Evolutionary conservation across 2,329 filamentous ascomycete genomes (phyloP), one percentile per base, ranked within the genome.

Genomic region (Trichophyton verrucosum): DNA sequence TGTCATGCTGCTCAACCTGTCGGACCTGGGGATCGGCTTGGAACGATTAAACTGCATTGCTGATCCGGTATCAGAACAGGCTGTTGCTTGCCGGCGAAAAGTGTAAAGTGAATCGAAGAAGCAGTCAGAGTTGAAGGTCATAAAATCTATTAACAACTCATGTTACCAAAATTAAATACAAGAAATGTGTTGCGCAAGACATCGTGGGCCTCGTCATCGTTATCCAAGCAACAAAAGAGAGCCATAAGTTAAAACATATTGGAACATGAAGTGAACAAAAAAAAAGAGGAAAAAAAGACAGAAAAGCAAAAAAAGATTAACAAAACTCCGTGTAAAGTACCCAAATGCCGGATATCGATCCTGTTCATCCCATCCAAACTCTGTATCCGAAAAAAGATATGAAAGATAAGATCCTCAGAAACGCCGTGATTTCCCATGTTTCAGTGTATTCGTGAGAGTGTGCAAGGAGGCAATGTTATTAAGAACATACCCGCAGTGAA

Each of bases 91-190:
- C 46, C 46, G 46, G 9, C 2, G 1, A 51, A 17, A 22, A 20
- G 44, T 24, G n/a, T 17, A 13, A 24, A 7, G 9, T n/a, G 7
- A 20, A 24, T 22, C 20, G 44, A 22, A 2, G 44, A 11, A 11
- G 49, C 4, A 7, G 3, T 2, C 30, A 9, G n/a, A 44, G 40
- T 17, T 15, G 51, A 30, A 42, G 27, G 33, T 27, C 40, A 42
- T 57, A 59, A 57, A 59, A 20, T 49, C 30, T 56, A 58, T 55
- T 61, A 49, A 53, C 27, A 59, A n/a, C 1, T 36, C 57, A 11
- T n/a, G 5, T n/a, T 8, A 44, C 7, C 40, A 15, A 57, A 22
- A 30, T 49, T 61, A 61, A 44, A 38, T 58, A 61, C 61, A 59
- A 61, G 60, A 47, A 59, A 60, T 11, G 33, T 38, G 33, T 11